Percentiles rank a stretch among this genome's conserved stretches.
phyloP scores from a whole-genome alignment of 257 asterid species.

The Vinca minor region DNA sequence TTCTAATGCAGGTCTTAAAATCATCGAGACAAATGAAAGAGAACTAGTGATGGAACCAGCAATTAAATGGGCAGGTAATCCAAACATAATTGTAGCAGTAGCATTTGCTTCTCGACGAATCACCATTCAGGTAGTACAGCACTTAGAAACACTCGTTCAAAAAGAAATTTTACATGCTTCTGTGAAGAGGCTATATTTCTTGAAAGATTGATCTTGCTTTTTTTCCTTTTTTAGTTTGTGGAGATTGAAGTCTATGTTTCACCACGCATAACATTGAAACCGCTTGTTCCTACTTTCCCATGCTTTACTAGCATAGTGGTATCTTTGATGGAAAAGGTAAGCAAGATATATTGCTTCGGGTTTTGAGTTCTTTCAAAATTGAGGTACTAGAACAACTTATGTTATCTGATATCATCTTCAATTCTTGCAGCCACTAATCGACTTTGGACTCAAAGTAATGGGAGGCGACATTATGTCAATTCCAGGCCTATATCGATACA shows the following conservation, averaged over 20 bases:
- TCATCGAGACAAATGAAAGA: slow-evolving; percentile 72
- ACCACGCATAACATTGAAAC: slow-evolving; percentile 65
- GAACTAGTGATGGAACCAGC: slow-evolving; percentile 82
- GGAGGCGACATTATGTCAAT: slow-evolving; percentile 82
- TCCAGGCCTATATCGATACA: slow-evolving; percentile 70
- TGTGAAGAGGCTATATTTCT: slow-evolving; percentile 6
- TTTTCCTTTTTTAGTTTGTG: slow-evolving; percentile 49
- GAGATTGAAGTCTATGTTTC: slow-evolving; percentile 63
- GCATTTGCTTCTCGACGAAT: slow-evolving; percentile 43
- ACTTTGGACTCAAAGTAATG: slow-evolving; percentile 67
- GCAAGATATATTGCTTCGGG: slow-evolving; percentile 5
- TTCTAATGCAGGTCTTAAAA: slow-evolving; percentile 55
- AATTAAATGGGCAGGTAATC: slow-evolving; percentile 83
- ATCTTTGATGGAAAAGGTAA: slow-evolving; percentile 70
- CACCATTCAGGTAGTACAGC: slow-evolving; percentile 50
- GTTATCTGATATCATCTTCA: slow-evolving; percentile 6
- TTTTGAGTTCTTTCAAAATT: background rate
- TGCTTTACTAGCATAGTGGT: slow-evolving; percentile 59
- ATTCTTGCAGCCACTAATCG: slow-evolving; percentile 59
- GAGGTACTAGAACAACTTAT: background rate
- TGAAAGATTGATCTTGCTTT: slow-evolving; percentile 14
- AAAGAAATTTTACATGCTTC: slow-evolving; percentile 4
- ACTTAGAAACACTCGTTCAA: slow-evolving; percentile 5
- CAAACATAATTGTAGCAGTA: slow-evolving; percentile 43
- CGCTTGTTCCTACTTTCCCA: slow-evolving; percentile 66